Evolutionary conservation across 2,329 filamentous ascomycete species (phyloP), one percentile per base, ranked within the genome.

Genomic region (Teratosphaeria nubilosa): DNA sequence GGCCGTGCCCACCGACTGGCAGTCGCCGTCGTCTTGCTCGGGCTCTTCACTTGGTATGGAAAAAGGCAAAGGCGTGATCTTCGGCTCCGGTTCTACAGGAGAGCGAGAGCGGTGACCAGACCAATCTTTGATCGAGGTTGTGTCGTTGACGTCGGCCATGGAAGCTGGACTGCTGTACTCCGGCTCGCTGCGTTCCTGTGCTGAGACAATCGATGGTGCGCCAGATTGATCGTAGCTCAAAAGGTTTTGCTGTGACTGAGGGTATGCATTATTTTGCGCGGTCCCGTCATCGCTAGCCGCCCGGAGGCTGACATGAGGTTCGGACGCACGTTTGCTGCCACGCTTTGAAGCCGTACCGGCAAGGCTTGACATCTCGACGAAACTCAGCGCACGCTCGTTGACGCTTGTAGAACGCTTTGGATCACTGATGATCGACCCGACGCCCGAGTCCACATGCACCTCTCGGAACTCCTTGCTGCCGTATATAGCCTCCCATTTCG

Each of bases 401-500:
- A 74, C 61, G 50, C 69, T 73, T 11, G 66, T 63, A 0, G 71
- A 70, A 9, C 62, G 68, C 62, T 73, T 75, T 5, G 63, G 69
- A 37, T 66, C 68, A 52, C 63, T 70, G 53, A 65, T 67, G 24
- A 67, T 66, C 31, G 71, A 74, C 22, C 76, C 80, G 31, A 80
- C 71, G 11, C 78, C 81, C 0, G 80, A 86, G 32, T 81, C 78
- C 24, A 73, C 74, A 64, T 68, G 73, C n/a, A 67, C 62, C n/a
- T 62, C 55, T 16, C 68, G 68, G 22, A 58, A 60, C 51, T 71
- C 64, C 58, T 82, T 82, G 62, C 87, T 78, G 0, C 87, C 88
- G 64, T 95, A 94, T 1, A 82, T 77, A 5, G 82, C 81, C 69
- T 96, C 91, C 91, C 91, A 96, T 60, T 84, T 76, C 6, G 76